Base-by-base conservation (phyloP, 2,329 filamentous ascomycete genomes). In the Ophiosphaerella korrae region DNA sequence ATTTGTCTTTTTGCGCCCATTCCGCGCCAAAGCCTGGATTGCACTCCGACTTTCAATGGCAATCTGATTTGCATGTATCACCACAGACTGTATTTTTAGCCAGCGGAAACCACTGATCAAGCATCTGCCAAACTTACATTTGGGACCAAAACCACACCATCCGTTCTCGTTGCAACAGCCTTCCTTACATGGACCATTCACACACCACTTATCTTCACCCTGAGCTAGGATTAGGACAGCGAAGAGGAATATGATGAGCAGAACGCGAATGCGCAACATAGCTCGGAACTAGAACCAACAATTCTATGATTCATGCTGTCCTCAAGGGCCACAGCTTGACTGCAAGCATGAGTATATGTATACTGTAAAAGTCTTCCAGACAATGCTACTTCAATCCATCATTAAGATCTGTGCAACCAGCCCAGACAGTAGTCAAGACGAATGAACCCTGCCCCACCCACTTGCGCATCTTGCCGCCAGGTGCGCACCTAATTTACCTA, bases 101-200 rank as follows among this genome's bases (percentile, higher is more conserved):
- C 7, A 16, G 8, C 13, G 2, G 1, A 45, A 38, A 38, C 18
- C n/a, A 16, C 23, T 32, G 2, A 39, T 5, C 43, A 7, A 14
- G n/a, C 35, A 26, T 3, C 31, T 36, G 34, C 2, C 4, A 37
- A 16, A 39, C 43, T 46, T 23, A 46, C 35, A 40, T 3, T 46
- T 40, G 6, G 35, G 43, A 14, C 35, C 35, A 33, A 38, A 45
- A 13, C 43, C 43, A 32, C 43, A 45, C 34, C 35, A 45, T 7
- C 43, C 43, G 18, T 3, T 16, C 14, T 32, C 21, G 21, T 32
- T 45, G 43, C 43, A 45, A 16, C 43, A 45, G 35, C 43, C 43
- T n/a, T 31, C 31, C 14, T 31, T 32, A 14, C 43, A 45, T 11
- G 43, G 35, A 1, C 43, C 43, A 39, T 38, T 33, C 24, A 32